Evolutionary conservation across 2,329 filamentous ascomycete species (phyloP).

Genomic region (Hirsutella thompsonii): DNA sequence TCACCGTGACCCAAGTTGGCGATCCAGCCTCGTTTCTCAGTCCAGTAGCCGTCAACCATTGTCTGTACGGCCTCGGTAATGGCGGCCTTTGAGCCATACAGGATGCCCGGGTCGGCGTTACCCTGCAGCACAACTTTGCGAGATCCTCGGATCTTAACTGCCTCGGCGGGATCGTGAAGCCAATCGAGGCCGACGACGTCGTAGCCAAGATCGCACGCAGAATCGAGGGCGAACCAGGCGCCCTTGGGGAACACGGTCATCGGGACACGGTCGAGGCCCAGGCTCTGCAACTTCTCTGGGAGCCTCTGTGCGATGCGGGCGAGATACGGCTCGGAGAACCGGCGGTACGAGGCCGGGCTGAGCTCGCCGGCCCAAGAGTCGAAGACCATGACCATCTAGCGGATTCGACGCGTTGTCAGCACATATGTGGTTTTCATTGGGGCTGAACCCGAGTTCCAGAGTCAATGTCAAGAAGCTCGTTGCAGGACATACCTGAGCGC

Average conservation of each 20-base stretch:
- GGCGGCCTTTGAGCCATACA: conserved; percentile 72
- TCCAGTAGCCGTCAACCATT: conserved; percentile 78
- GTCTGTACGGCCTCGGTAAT: conserved; percentile 74
- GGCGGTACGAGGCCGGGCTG: conserved; percentile 68
- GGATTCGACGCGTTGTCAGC: neutral
- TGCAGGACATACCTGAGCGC: conserved; percentile 57
- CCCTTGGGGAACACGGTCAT: conserved; percentile 99
- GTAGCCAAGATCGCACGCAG: conserved; percentile 79
- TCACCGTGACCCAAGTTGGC: conserved; percentile 89
- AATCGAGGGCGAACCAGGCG: conserved; percentile 87
- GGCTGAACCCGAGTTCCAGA: no score
- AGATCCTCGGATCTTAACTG: conserved; percentile 65
- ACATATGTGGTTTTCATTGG: no score
- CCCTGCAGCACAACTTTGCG: conserved; percentile 73
- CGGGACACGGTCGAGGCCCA: conserved; percentile 69
- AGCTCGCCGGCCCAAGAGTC: conserved; percentile 97
- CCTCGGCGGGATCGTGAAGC: conserved; percentile 79
- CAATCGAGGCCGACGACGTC: conserved; percentile 92
- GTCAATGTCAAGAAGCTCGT: neutral
- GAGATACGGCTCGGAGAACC: conserved; percentile 79
- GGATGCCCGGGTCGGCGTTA: conserved; percentile 85
- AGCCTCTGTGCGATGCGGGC: conserved; percentile 72
- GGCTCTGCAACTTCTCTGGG: conserved; percentile 58
- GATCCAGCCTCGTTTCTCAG: conserved; percentile 84
- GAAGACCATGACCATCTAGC: conserved; percentile 81